A percentile compares a stretch with the other conserved stretches of the same genome.
phyloP scores from a whole-genome alignment of 1,139 yeast genomes.

The Wickerhamomyces sp. region DNA sequence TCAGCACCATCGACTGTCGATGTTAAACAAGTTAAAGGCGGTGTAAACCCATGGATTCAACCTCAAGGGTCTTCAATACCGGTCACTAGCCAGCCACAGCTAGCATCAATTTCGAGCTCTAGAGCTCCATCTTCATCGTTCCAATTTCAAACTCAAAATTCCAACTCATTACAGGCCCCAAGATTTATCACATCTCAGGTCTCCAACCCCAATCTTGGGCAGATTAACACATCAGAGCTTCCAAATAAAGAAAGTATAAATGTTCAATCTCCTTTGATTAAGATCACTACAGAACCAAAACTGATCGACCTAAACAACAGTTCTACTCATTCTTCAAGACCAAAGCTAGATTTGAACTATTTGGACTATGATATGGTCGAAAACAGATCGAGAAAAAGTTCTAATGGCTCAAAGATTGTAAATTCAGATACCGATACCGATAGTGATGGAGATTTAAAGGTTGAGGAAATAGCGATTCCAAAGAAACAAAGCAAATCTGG shows the following conservation, averaged over 20 bases:
- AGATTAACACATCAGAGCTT: background rate
- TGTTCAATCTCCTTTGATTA: conserved; percentile 6
- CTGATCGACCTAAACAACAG: conserved; percentile 14
- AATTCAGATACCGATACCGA: conserved; percentile 16
- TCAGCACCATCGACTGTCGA: conserved; percentile 6
- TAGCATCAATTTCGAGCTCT: conserved; percentile 2
- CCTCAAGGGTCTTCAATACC: background rate
- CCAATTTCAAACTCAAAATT: conserved; percentile 1
- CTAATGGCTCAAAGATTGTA: background rate
- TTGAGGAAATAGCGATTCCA: conserved; percentile 17
- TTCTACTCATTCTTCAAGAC: conserved; percentile 11
- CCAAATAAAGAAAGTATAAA: background rate
- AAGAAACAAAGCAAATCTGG: background rate
- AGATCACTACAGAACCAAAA: conserved; percentile 6
- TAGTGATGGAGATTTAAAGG: conserved; percentile 16
- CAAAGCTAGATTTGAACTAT: conserved; percentile 15
- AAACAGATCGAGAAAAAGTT: background rate
- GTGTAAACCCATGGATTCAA: conserved; percentile 21
- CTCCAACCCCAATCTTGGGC: background rate
- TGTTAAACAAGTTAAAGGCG: conserved; percentile 13
- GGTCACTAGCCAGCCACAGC: conserved; percentile 6
- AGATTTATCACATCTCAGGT: background rate
- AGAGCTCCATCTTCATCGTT: conserved; percentile 4
- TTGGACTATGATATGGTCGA: conserved; percentile 12
- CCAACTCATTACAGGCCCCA: conserved; percentile 3